Base-by-base conservation (phyloP, 2,329 filamentous ascomycete genomes). In the Colletotrichum chlorophyti region DNA sequence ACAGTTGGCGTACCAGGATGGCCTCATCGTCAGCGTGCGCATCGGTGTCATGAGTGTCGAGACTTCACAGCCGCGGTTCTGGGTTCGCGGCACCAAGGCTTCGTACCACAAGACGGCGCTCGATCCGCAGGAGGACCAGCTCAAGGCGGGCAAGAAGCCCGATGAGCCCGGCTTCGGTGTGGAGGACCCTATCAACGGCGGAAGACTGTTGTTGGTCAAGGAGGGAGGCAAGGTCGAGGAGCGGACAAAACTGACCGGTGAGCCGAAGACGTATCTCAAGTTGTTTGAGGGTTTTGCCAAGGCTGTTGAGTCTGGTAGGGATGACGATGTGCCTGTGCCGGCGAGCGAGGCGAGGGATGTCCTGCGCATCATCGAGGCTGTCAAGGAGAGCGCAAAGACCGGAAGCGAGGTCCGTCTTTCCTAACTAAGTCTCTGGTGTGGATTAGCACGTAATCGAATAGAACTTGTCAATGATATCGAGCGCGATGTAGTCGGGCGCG, bases 101-200 rank as follows among this genome's bases (percentile, higher is more conserved):
- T 90, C 84, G 68, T 94, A 88, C 74, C 88, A 84, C 76, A 94
- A 93, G 79, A 74, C 77, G 34, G 79, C 82, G 51, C 78, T 94
- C 2, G 91, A 95, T 69, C 77, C 85, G 1, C 91, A 94, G 72
- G 91, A 95, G 75, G 84, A 87, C 53, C 89, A 92, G 71, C 80
- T 93, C 50, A 84, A 84, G 70, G 79, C 75, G 2, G 90, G 90
- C 8, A 72, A 83, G 64, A 82, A 79, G 69, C 85, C 86, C 6
- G 79, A 80, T 0, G 86, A 91, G 53, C 70, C 78, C 4, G 81
- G 76, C 4, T 93, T 91, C 67, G 91, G 88, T 2, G 70, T 82
- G 34, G 91, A 93, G 66, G 76, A 79, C 9, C 79, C 83, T 34
- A 78, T 80, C 64, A 82, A 84, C 51, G 87, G 88, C 62, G 81